A percentile compares a stretch with the other conserved stretches of the same genome.
phyloP scores from a whole-genome alignment of 2,329 filamentous ascomycete species.

The Pyrenophora tritici-repentis region DNA sequence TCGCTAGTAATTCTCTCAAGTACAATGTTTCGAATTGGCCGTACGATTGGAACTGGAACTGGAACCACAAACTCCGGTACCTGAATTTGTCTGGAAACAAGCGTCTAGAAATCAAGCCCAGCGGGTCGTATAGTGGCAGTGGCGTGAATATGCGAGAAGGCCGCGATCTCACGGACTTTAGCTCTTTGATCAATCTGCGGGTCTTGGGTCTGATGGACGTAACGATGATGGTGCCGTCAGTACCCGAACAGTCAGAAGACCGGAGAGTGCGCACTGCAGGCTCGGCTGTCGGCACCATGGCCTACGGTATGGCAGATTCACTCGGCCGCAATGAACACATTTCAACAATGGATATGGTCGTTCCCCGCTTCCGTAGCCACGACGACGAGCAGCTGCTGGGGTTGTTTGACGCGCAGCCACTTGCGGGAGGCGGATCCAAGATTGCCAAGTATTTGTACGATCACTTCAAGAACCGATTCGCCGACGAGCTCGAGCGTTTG shows the following conservation, averaged over 20 bases:
- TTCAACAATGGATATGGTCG: constrained; percentile 93
- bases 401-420: constrained; percentile 93
- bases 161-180: constrained; percentile 87
- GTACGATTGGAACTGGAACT: constrained; percentile 99
- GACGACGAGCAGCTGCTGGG: constrained; percentile 90
- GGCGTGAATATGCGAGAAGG: constrained; percentile 56
- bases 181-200: constrained; percentile 77
- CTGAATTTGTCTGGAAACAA: constrained; percentile 98
- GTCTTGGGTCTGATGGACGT: constrained; percentile 97
- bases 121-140: constrained; percentile 60
- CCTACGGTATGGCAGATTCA: constrained; percentile 97
- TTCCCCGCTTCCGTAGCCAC: constrained; percentile 86
- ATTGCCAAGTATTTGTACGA: constrained; percentile 97
- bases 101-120: constrained; percentile 83
- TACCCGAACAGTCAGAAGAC: constrained; percentile 94
- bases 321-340: constrained; percentile 91
- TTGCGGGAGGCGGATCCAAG: constrained; percentile 88
- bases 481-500: constrained; percentile 76
- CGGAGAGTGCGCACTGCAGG: constrained; percentile 94
- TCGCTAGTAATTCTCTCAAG: constrained; percentile 91
- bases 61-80: constrained; percentile 92
- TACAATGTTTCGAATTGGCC: constrained; percentile 99
- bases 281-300: constrained; percentile 86
- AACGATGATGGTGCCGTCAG: constrained; percentile 87
- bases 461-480: constrained; percentile 86